A percentile compares a stretch with the other conserved stretches of the same genome.
Evolutionary conservation across 345 rosid genomes (phyloP).

Genomic region (Citropsis articulata): DNA sequence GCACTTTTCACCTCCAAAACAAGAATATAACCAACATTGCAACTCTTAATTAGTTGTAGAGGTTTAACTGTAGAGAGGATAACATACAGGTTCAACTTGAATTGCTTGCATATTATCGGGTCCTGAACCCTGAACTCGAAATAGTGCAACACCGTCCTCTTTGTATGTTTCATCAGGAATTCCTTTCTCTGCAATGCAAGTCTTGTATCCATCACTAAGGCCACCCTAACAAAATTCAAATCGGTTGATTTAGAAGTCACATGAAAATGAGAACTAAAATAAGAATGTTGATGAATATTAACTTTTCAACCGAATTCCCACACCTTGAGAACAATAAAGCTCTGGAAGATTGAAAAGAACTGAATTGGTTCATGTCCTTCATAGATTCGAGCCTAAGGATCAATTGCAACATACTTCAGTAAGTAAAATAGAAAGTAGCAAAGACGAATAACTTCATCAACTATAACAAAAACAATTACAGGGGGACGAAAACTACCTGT

Average conservation of each 20-base stretch:
- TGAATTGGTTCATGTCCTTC: slow-evolving; percentile 95
- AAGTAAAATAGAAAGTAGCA: slow-evolving; percentile 6
- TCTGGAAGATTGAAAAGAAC: slow-evolving; percentile 85
- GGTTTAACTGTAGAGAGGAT: slow-evolving; percentile 3
- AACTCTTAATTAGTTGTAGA: neutral
- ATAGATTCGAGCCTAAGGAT: slow-evolving; percentile 70
- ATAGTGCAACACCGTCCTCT: slow-evolving; percentile 79
- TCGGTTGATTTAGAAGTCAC: slow-evolving; percentile 13
- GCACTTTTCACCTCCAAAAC: neutral
- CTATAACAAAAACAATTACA: slow-evolving; percentile 1
- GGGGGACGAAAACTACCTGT: slow-evolving; percentile 50
- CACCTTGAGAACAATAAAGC: slow-evolving; percentile 92
- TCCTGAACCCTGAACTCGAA: slow-evolving; percentile 94
- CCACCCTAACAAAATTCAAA: slow-evolving; percentile 68
- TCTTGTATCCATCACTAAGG: slow-evolving; percentile 80
- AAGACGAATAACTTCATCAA: slow-evolving; percentile 2
- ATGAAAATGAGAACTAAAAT: slow-evolving; percentile 5
- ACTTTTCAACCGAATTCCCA: slow-evolving; percentile 10
- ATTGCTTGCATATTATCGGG: slow-evolving; percentile 99
- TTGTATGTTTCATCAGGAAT: slow-evolving; percentile 73
- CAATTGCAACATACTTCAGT: slow-evolving; percentile 21
- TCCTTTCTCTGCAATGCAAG: slow-evolving; percentile 64
- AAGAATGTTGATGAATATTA: slow-evolving; percentile 1
- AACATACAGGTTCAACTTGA: slow-evolving; percentile 89
- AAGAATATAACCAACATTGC: neutral